Conservation (phyloP, 1,284 basidiomycete genomes). For the Moesziomyces sp. region DNA sequence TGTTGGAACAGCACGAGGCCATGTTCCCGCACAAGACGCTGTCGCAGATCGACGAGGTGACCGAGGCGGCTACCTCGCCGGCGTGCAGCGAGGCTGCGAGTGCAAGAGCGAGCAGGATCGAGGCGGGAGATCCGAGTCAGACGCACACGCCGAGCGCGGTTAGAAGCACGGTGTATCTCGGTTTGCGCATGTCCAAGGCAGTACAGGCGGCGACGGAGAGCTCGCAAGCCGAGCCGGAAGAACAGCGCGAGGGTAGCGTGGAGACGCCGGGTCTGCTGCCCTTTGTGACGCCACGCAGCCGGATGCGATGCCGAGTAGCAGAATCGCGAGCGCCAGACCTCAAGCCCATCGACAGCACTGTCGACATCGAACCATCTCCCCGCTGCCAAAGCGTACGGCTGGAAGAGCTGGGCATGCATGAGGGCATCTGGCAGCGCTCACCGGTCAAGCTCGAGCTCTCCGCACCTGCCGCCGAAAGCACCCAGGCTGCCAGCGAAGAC, state of each 20-base stretch:
- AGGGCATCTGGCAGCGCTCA: slow-evolving; percentile 30
- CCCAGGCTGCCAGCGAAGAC: too few relatives aligned
- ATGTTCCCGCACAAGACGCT: slow-evolving; percentile 37
- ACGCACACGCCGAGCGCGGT: too few relatives aligned
- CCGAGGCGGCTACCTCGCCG: slow-evolving; percentile 10
- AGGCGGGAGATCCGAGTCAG: too few relatives aligned
- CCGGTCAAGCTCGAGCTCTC: slow-evolving; percentile 19
- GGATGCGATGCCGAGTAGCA: slow-evolving; percentile 13
- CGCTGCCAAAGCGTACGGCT: slow-evolving; percentile 7
- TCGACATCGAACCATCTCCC: slow-evolving; percentile 6
- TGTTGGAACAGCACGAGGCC: slow-evolving; percentile 24
- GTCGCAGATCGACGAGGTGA: slow-evolving; percentile 31
- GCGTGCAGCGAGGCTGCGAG: too few relatives aligned
- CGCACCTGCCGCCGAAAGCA: background rate
- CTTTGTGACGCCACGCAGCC: slow-evolving; percentile 26
- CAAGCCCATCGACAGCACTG: too few relatives aligned
- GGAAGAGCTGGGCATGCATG: slow-evolving; percentile 28
- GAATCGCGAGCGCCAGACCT: slow-evolving; percentile 3
- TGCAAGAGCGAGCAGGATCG: too few relatives aligned
- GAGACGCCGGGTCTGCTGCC: slow-evolving; percentile 2
- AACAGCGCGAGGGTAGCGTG: background rate
- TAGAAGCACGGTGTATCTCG: background rate
- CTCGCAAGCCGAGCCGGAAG: background rate
- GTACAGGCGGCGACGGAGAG: background rate
- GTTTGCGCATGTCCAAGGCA: slow-evolving; percentile 11